Percentiles rank a stretch among this genome's conserved stretches.
These are phyloP conservation scores for Solanum boliviense DNA, from an alignment of 257 asterid genomes.

Conservation along the genomic window DNA sequence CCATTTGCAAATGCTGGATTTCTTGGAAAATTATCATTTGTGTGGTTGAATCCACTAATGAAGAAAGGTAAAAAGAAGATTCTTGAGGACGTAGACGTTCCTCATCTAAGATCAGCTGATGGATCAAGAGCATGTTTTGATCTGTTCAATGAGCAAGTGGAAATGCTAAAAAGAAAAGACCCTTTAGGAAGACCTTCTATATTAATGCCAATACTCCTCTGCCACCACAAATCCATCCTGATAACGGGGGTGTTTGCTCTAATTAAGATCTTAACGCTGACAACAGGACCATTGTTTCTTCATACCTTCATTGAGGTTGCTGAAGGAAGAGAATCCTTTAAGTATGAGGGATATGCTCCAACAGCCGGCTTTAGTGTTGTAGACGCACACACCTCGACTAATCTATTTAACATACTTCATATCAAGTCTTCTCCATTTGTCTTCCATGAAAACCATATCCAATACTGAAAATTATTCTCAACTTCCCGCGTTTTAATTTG, in stretches of 20 bases:
- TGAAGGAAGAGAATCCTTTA: not conserved
- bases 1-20: conserved; percentile 3
- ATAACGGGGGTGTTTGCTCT: conserved; percentile 2
- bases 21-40: conserved; percentile 1
- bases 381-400: conserved; percentile 79
- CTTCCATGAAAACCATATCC: not conserved
- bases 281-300: conserved; percentile 5
- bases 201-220: not conserved
- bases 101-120: not conserved
- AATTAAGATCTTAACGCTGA: not conserved
- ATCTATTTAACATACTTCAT: conserved; percentile 46
- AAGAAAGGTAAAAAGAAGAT: not conserved
- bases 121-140: not conserved
- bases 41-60: conserved; percentile 12
- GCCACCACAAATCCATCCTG: not conserved
- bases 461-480: not conserved
- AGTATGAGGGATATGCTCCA: conserved; percentile 27
- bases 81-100: not conserved
- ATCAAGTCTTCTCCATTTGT: no score
- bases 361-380: conserved; percentile 66
- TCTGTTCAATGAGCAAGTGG: not conserved
- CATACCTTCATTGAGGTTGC: conserved; percentile 6
- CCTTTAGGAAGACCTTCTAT: not conserved
- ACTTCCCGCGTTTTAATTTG: not conserved
- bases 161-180: not conserved